phyloP scores from a whole-genome alignment of 1,139 yeast species.

The Magnusiomyces tetraspermus region DNA sequence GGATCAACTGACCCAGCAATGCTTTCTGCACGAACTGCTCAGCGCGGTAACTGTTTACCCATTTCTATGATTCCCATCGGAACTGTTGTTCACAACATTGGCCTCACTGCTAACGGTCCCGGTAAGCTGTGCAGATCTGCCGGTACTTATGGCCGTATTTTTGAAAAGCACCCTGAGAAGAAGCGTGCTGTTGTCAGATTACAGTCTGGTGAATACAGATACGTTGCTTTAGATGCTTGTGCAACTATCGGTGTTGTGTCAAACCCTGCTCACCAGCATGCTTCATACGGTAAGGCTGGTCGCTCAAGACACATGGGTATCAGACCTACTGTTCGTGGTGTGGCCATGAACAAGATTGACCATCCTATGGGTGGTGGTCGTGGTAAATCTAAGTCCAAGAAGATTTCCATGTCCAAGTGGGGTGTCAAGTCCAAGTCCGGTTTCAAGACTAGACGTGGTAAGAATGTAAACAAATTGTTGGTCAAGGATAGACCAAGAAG shows the following conservation, averaged over 20 bases:
- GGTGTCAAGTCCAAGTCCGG: conserved; percentile 87
- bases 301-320: conserved; percentile 86
- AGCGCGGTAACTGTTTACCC: conserved; percentile 93
- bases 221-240: conserved; percentile 73
- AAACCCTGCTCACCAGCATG: conserved; percentile 88
- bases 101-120: conserved; percentile 67
- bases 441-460: conserved; percentile 88
- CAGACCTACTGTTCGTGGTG: conserved; percentile 95
- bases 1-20: conserved; percentile 86
- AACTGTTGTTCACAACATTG: conserved; percentile 79
- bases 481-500: conserved; percentile 54
- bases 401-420: conserved; percentile 93
- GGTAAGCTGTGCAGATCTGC: conserved; percentile 91
- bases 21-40: conserved; percentile 75
- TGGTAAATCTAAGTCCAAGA: conserved; percentile 96
- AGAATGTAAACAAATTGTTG: conserved; percentile 70
- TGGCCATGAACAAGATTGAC: conserved; percentile 94
- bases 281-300: conserved; percentile 94
- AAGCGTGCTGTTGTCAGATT: conserved; percentile 69
- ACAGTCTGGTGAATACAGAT: conserved; percentile 90
- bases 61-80: conserved; percentile 89
- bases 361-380: conserved; percentile 99
- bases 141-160: conserved; percentile 85
- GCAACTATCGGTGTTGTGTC: conserved; percentile 94
- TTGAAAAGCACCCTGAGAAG: conserved; percentile 66